Conservation (phyloP, 2,329 filamentous ascomycete genomes). For the Sporothrix protearum region DNA sequence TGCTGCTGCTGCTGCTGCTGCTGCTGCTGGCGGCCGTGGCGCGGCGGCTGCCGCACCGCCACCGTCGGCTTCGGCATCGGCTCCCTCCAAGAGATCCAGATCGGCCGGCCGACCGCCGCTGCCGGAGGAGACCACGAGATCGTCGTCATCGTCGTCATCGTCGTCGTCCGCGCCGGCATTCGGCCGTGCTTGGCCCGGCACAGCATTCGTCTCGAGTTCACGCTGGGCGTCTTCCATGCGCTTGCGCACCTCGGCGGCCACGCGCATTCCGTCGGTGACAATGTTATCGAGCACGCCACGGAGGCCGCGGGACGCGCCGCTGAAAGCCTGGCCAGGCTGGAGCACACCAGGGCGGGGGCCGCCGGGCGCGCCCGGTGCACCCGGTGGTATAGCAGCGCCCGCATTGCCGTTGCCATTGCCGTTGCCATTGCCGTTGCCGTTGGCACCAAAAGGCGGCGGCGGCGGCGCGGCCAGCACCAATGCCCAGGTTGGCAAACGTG, state of each 20-base stretch:
- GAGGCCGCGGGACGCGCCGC: conserved; percentile 68
- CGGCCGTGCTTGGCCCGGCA: conserved; percentile 60
- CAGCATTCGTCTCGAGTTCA: conserved; percentile 79
- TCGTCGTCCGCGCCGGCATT: conserved; percentile 64
- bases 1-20: too few relatives aligned
- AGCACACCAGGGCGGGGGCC: not conserved
- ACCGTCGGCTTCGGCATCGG: conserved; percentile 65
- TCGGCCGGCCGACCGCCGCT: conserved; percentile 64
- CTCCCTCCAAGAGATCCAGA: conserved; percentile 67
- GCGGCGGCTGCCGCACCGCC: not conserved
- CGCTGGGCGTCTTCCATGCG: conserved; percentile 94
- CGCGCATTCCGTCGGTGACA: conserved; percentile 93
- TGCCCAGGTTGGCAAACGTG: conserved; percentile 71
- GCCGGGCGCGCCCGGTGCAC: conserved; percentile 40
- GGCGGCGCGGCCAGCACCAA: conserved; percentile 39
- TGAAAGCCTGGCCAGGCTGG: conserved; percentile 20
- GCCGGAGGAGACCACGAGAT: conserved; percentile 19
- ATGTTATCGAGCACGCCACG: conserved; percentile 95
- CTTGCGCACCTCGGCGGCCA: conserved; percentile 85
- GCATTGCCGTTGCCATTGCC: conserved; percentile 24
- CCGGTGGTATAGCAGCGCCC: conserved; percentile 32
- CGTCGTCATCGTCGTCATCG: conserved; percentile 40
- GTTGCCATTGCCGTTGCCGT: conserved; percentile 25
- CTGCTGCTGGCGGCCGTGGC: too few relatives aligned
- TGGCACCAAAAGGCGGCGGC: conserved; percentile 39